A percentile compares a stretch with the other conserved stretches of the same genome.
These are phyloP conservation scores for Amphichorda felina DNA, from an alignment of 2,329 filamentous ascomycete species.

Conservation along the genomic window DNA sequence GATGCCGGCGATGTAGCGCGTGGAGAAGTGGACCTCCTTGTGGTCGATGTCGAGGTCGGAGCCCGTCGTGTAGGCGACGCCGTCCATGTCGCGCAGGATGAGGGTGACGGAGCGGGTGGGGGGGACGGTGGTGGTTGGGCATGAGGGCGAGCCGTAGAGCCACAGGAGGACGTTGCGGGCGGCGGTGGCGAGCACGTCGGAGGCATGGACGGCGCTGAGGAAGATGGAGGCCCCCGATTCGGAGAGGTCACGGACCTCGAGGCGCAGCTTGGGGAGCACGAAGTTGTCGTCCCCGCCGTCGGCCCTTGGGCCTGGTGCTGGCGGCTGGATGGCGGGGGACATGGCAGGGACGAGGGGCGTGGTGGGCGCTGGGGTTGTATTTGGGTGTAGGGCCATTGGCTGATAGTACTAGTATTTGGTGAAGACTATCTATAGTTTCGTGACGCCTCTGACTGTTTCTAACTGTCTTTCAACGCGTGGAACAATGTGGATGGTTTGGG, in stretches of 20 bases:
- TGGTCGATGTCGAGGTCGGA: conserved; percentile 70
- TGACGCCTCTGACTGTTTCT: too few relatives aligned
- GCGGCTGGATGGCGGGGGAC: conserved; percentile 12
- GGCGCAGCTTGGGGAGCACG: conserved; percentile 41
- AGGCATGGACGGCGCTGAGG: conserved; percentile 51
- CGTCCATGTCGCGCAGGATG: conserved; percentile 64
- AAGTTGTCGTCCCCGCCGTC: conserved; percentile 14
- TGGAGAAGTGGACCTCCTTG: conserved; percentile 85
- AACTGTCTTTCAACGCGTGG: too few relatives aligned
- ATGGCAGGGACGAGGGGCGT: conserved; percentile 11
- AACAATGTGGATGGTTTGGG: too few relatives aligned
- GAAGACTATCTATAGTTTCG: too few relatives aligned
- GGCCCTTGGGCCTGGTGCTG: conserved; percentile 1
- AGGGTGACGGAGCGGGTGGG: conserved; percentile 80
- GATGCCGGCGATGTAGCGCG: conserved; percentile 55
- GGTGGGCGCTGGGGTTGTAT: conserved; percentile 10
- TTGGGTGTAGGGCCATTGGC: conserved; percentile 10
- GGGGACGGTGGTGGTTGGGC: conserved; percentile 30
- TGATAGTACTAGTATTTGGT: too few relatives aligned
- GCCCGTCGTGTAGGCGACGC: conserved; percentile 83
- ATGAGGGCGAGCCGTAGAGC: conserved; percentile 49
- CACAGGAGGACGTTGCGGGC: conserved; percentile 57
- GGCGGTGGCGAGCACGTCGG: conserved; percentile 48
- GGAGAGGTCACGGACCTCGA: conserved; percentile 45
- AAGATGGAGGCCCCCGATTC: conserved; percentile 55